Conservation (phyloP, 306 rosid species). For the Quercus mongolica region DNA sequence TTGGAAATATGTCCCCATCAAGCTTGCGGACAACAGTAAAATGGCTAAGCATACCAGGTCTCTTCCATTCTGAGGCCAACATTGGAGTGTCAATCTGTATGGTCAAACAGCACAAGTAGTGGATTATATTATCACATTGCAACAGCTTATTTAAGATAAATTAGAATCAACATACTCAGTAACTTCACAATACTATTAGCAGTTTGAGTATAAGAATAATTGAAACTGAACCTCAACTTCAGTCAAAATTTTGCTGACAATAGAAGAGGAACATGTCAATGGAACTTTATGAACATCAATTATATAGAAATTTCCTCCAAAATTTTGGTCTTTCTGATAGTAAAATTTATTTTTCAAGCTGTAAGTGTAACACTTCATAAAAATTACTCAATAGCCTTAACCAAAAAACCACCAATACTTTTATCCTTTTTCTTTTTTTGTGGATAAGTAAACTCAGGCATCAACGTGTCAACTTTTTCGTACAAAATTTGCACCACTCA, state of each 20-base stretch:
- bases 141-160: conserved; percentile 5
- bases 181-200: background rate
- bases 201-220: background rate
- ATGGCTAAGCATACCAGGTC: conserved; percentile 78
- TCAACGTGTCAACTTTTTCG: background rate
- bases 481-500: background rate
- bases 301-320: background rate
- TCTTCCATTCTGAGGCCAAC: conserved; percentile 90
- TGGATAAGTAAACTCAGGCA: background rate
- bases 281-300: background rate
- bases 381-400: background rate
- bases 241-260: background rate
- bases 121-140: conserved; percentile 6
- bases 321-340: background rate
- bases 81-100: conserved; percentile 91
- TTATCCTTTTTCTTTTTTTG: too few species aligned
- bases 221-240: background rate
- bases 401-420: background rate
- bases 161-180: background rate
- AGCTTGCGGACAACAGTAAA: conserved; percentile 91
- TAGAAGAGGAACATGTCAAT: background rate
- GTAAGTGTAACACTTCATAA: background rate
- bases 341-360: background rate
- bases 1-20: conserved; percentile 82
- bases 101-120: conserved; percentile 28